phyloP scores from a whole-genome alignment of 2,329 filamentous ascomycete species.

The Ramichloridium luteum region DNA sequence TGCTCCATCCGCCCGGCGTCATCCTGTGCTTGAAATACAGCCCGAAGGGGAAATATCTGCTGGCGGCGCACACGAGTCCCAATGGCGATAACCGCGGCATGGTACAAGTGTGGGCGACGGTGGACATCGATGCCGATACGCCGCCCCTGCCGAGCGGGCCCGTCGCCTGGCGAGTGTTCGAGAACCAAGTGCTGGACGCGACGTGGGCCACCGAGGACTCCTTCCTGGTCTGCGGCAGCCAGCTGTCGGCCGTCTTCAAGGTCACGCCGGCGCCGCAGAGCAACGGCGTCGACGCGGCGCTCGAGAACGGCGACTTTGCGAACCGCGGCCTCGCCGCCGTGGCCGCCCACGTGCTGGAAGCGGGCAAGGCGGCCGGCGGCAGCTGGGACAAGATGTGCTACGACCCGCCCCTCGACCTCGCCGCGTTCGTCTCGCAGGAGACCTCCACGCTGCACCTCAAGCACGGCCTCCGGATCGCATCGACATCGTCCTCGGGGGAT shows the following conservation, averaged over 20 bases:
- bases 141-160: conserved; percentile 20
- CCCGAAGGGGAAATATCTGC: conserved; percentile 18
- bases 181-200: conserved; percentile 31
- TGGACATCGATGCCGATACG: background rate
- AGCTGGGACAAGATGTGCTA: conserved; percentile 25
- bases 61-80: conserved; percentile 20
- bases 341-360: conserved; percentile 9
- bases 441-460: conserved; percentile 9
- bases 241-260: conserved; percentile 15
- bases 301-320: conserved; percentile 6
- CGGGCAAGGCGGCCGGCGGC: conserved; percentile 4
- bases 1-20: conserved; percentile 20
- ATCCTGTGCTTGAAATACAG: conserved; percentile 21
- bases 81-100: conserved; percentile 16
- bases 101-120: conserved; percentile 21
- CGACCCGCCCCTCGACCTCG: conserved; percentile 21
- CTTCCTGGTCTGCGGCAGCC: conserved; percentile 34
- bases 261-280: conserved; percentile 10
- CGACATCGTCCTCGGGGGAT: too few relatives aligned
- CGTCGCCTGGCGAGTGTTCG: conserved; percentile 29
- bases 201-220: conserved; percentile 32
- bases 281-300: conserved; percentile 4
- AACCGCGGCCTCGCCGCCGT: conserved; percentile 11
- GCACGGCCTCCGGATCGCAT: conserved; percentile 30
- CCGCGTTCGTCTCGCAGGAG: conserved; percentile 23